Percentiles rank a stretch among this genome's conserved stretches.
Conservation (phyloP, 2,329 filamentous ascomycete species). For the Myriosclerotinia duriaeana region DNA sequence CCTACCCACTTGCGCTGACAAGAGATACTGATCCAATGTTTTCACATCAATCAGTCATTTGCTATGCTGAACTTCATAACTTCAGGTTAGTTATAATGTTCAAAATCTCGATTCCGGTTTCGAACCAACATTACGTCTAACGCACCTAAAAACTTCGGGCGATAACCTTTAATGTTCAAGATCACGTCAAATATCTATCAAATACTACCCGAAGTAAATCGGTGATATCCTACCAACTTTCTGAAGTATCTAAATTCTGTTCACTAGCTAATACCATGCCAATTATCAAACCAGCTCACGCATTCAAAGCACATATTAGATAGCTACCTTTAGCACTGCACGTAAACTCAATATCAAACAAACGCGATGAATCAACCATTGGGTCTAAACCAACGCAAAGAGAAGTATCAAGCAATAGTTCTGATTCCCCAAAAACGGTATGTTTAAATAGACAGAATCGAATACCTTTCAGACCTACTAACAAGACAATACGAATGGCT, state of each 20-base stretch:
- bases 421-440: neutral
- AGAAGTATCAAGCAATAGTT: neutral
- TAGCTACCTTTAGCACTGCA: neutral
- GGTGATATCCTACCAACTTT: neutral
- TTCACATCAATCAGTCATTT: neutral
- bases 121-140: neutral
- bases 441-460: neutral
- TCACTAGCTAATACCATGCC: neutral
- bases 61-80: neutral
- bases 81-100: neutral
- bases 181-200: neutral
- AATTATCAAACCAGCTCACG: neutral
- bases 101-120: neutral
- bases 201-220: neutral
- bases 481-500: neutral
- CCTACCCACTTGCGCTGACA: neutral
- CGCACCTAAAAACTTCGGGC: neutral
- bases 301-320: neutral
- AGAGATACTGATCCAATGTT: neutral
- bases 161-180: neutral
- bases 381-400: neutral
- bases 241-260: neutral
- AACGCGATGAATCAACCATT: neutral
- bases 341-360: neutral
- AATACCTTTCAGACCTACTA: neutral